A percentile compares a stretch with the other conserved stretches of the same genome.
These are phyloP conservation scores for Mollisiaceae sp. DNA, from an alignment of 2,329 filamentous ascomycete genomes.

Conservation along the genomic window DNA sequence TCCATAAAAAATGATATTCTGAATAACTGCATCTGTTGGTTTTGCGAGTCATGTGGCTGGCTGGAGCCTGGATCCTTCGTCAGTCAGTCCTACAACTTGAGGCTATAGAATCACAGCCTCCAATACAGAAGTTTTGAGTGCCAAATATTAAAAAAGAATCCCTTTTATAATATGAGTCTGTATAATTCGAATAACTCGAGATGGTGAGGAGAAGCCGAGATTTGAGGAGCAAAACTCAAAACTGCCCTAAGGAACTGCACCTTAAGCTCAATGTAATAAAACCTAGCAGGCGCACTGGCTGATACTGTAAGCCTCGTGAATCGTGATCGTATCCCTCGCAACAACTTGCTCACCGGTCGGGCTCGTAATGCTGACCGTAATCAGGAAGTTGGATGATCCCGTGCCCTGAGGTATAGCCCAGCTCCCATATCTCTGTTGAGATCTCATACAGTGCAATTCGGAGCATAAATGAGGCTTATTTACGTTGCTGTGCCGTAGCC, in stretches of 20 bases:
- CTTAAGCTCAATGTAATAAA: constrained; percentile 25
- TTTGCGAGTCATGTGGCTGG: background rate
- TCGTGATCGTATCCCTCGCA: constrained; percentile 20
- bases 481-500: constrained; percentile 17
- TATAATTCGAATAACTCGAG: background rate
- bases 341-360: constrained; percentile 23
- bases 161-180: too few relatives aligned
- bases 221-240: background rate
- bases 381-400: constrained; percentile 20
- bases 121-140: background rate
- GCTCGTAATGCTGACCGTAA: constrained; percentile 24
- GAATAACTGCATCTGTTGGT: background rate
- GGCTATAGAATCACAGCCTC: background rate
- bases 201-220: background rate
- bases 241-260: constrained; percentile 16
- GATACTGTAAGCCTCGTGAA: constrained; percentile 20
- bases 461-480: constrained; percentile 22
- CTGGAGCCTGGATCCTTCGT: background rate
- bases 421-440: constrained; percentile 26
- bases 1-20: background rate
- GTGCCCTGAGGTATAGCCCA: constrained; percentile 22
- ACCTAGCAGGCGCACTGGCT: constrained; percentile 12
- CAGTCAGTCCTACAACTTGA: background rate
- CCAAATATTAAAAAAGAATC: background rate
- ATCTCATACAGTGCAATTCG: constrained; percentile 20